phyloP scores from a whole-genome alignment of 2,329 filamentous ascomycete species.

The Malbranchea zuffiana region DNA sequence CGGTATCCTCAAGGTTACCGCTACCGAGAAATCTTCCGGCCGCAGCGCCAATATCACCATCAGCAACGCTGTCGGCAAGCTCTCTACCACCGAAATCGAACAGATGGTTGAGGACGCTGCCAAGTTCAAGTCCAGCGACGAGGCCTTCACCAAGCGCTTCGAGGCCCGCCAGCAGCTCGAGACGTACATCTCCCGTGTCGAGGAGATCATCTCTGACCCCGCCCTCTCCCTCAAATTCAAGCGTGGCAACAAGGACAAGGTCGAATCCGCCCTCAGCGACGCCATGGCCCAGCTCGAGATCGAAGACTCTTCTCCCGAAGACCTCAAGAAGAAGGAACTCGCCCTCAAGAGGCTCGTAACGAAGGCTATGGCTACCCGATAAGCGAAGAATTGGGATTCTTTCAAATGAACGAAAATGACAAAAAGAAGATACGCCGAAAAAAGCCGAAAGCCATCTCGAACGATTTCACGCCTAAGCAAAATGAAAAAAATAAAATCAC shows the following conservation, averaged over 20 bases:
- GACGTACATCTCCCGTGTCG: conserved; percentile 95
- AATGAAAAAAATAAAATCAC: not conserved
- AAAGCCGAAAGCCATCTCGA: too few relatives aligned
- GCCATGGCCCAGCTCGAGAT: conserved; percentile 97
- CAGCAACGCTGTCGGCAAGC: conserved; percentile 98
- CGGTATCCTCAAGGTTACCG: conserved; percentile 98
- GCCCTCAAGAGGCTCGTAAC: conserved; percentile 95
- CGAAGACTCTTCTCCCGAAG: conserved; percentile 80
- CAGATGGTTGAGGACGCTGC: conserved; percentile 91
- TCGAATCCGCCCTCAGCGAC: conserved; percentile 90
- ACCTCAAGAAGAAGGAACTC: conserved; percentile 99
- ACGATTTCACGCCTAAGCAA: not conserved
- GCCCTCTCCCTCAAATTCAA: conserved; percentile 94
- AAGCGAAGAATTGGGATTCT: conserved; percentile 38
- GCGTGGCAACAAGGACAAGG: conserved; percentile 99
- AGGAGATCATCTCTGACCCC: conserved; percentile 97
- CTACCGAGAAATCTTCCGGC: conserved; percentile 96
- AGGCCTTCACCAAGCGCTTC: conserved; percentile 98
- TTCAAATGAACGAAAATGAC: too few relatives aligned
- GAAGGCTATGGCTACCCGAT: conserved; percentile 93
- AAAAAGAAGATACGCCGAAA: too few relatives aligned
- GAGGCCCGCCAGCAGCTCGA: conserved; percentile 99
- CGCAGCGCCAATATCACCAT: conserved; percentile 99
- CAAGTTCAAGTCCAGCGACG: conserved; percentile 97
- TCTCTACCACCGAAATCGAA: conserved; percentile 88